These are phyloP conservation scores for Oryza longistaminata DNA, from an alignment of 176 grass and related monocot species.

Conservation along the genomic window DNA sequence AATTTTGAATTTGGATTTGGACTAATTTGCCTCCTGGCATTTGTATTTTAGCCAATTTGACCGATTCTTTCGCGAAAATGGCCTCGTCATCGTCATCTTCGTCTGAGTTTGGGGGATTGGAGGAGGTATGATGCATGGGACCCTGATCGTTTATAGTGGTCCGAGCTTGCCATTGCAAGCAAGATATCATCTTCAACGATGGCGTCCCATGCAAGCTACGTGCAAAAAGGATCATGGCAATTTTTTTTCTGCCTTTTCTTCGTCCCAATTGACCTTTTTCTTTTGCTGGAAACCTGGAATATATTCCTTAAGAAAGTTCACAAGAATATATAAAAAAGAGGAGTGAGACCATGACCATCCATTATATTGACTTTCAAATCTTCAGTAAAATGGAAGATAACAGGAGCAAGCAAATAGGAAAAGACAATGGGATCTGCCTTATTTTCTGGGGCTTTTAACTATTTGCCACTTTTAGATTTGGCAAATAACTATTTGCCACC, in stretches of 20 bases:
- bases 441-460: too few relatives aligned
- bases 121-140: slow-evolving; percentile 13
- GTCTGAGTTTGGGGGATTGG: neutral
- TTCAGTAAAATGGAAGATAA: neutral
- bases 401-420: too few relatives aligned
- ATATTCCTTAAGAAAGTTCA: slow-evolving; percentile 15
- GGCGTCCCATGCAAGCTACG: slow-evolving; percentile 5
- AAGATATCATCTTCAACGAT: slow-evolving; percentile 1
- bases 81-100: neutral
- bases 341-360: neutral
- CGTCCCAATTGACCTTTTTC: neutral
- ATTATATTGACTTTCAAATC: neutral
- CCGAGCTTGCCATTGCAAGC: slow-evolving; percentile 22
- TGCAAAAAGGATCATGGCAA: neutral
- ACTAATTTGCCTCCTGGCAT: neutral
- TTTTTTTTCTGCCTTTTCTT: neutral
- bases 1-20: neutral
- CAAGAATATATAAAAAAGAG: neutral
- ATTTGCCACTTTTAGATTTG: too few relatives aligned
- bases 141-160: slow-evolving; percentile 15
- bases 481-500: too few relatives aligned
- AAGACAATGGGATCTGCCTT: neutral
- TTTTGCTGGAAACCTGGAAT: slow-evolving; percentile 24
- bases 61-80: neutral
- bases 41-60: neutral